These are phyloP conservation scores for Penicillium manginii DNA, from an alignment of 495 filamentous ascomycete species.

Conservation along the genomic window DNA sequence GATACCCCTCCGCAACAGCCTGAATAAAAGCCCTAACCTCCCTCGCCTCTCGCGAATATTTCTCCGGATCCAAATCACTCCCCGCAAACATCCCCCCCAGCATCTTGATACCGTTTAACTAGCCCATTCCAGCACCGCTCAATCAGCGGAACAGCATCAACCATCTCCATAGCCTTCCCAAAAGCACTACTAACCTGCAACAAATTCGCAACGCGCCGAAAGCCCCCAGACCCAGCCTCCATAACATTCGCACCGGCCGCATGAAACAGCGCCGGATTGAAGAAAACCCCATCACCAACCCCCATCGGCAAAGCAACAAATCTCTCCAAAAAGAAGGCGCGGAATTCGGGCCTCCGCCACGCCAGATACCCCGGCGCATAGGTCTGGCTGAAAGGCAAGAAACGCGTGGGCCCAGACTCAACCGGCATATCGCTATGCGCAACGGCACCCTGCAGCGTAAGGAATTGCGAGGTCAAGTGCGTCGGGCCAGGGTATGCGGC, in stretches of 20 bases:
- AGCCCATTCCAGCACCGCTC: constrained; percentile 45
- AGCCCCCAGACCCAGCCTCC: constrained; percentile 24
- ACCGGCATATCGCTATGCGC: constrained; percentile 60
- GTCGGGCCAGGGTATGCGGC: constrained; percentile 42
- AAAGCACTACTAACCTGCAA: constrained; percentile 58
- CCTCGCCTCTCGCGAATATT: constrained; percentile 7
- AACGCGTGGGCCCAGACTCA: constrained; percentile 54
- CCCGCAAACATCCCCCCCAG: constrained; percentile 34
- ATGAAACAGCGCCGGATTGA: constrained; percentile 61
- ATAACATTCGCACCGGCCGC: constrained; percentile 57
- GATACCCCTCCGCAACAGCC: constrained; percentile 57
- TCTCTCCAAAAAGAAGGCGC: constrained; percentile 47
- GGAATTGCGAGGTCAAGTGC: constrained; percentile 50
- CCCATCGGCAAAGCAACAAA: constrained; percentile 51
- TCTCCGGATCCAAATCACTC: constrained; percentile 29
- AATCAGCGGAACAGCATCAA: constrained; percentile 51
- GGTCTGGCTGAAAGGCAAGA: constrained; percentile 57
- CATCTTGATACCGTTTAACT: constrained; percentile 29
- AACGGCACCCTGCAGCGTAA: constrained; percentile 61
- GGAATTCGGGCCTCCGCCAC: constrained; percentile 51
- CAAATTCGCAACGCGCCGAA: constrained; percentile 55
- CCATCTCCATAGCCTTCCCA: constrained; percentile 61
- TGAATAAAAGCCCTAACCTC: constrained; percentile 39
- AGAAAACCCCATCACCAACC: constrained; percentile 58
- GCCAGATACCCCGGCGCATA: constrained; percentile 55